Evolutionary conservation across 192 early-diverging fungal species (phyloP), one percentile per base, ranked within the genome.

Genomic region (Rhizophagus sp.): DNA sequence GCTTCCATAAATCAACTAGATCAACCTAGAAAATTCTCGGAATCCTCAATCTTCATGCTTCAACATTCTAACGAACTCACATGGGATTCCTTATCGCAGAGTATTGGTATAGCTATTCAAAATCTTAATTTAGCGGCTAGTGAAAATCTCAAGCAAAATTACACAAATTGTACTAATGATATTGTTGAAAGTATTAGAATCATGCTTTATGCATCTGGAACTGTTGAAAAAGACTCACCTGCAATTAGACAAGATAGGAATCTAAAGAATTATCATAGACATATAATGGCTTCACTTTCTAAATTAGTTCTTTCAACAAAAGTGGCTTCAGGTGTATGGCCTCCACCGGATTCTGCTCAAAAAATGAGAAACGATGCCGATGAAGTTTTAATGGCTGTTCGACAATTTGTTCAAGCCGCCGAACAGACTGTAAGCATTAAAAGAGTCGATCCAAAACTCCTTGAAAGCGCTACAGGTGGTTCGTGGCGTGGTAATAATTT

Each of bases 301-400:
- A 96, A 96, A 67, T 86, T 99, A 75, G 88, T 94, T 19, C 84
- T 98, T 19, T 91, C 94, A 12, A 92, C 95, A 57, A 96, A 94
- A 79, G 88, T 92, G 57, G 95, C 93, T 0, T 85, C 93, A 17
- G 92, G 93, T n/a, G 89, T 97, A 62, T 97, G 96, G 96, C 96
- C 96, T 41, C 93, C 95, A 5, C 94, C 95, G 6, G 95, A 96
- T 79, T 90, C 95, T 6, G 87, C 91, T 33, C 77, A 84, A 22
- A 94, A 92, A 17, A 93, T 97, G 86, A 88, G 92, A n/a, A 81
- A 84, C 10, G 92, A 94, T 65, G 89, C 92, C 2, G 89, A 89
- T 66, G 96, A 96, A 62, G 91, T 97, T 25, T 84, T 96, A 30
- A 83, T 88, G 17, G 85, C 93, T 12, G 93, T 97, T 7, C 89